Conservation (phyloP, 352 stramenopile genomes). For the Phytophthora pseudosyringae region DNA sequence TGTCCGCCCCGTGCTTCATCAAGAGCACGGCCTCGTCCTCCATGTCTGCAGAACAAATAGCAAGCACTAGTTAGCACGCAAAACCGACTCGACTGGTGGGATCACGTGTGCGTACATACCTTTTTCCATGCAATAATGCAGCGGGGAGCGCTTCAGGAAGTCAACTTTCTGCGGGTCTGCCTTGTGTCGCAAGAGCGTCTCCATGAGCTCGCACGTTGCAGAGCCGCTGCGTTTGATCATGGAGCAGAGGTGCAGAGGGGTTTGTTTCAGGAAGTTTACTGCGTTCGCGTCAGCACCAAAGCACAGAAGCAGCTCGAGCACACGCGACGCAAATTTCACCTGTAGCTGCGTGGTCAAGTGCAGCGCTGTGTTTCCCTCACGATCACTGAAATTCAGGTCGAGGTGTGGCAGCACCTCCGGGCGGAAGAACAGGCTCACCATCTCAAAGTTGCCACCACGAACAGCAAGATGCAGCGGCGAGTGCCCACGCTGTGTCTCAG, state of each 20-base stretch:
- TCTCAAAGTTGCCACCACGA: constrained; percentile 59
- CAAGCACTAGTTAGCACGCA: background rate
- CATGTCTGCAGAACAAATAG: constrained; percentile 46
- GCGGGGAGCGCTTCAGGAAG: constrained; percentile 74
- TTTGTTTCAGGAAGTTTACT: constrained; percentile 77
- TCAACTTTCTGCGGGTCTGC: constrained; percentile 61
- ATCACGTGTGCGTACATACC: constrained; percentile 34
- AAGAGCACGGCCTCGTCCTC: constrained; percentile 64
- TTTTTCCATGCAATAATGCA: constrained; percentile 84
- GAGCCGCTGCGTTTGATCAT: constrained; percentile 67
- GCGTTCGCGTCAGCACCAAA: constrained; percentile 71
- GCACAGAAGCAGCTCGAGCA: constrained; percentile 72
- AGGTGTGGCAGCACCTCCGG: constrained; percentile 74
- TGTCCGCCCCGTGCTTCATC: constrained; percentile 69
- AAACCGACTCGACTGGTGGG: no score
- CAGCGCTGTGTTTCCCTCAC: constrained; percentile 74
- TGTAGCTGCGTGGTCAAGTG: constrained; percentile 70
- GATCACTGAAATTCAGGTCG: constrained; percentile 69
- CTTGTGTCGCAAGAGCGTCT: constrained; percentile 66
- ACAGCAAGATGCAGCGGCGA: constrained; percentile 76
- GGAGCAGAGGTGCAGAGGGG: constrained; percentile 70
- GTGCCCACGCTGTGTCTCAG: constrained; percentile 60
- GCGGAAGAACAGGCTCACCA: constrained; percentile 79
- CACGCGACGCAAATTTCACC: constrained; percentile 63
- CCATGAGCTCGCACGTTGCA: constrained; percentile 56